A percentile compares a stretch with the other conserved stretches of the same genome.
These are phyloP conservation scores for Andrographis paniculata DNA, from an alignment of 305 asterid species.

Conservation along the genomic window DNA sequence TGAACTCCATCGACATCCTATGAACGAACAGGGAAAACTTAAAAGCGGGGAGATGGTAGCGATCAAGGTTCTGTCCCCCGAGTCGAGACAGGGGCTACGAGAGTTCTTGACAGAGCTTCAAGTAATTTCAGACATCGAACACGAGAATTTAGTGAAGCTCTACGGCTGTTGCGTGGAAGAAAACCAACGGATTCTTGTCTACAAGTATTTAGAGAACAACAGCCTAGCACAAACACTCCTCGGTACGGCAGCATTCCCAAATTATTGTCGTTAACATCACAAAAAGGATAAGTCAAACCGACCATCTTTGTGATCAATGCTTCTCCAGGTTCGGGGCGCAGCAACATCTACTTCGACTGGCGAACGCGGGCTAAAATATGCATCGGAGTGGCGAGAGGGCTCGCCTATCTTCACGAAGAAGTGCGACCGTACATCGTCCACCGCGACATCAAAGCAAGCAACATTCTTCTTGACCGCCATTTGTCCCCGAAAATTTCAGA, in stretches of 20 bases:
- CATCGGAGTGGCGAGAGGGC: constrained; percentile 75
- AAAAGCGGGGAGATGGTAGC: constrained; percentile 76
- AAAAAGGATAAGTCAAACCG: constrained; percentile 8
- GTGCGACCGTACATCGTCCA: constrained; percentile 78
- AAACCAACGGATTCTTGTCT: constrained; percentile 71
- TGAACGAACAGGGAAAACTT: constrained; percentile 57
- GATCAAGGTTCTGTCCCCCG: constrained; percentile 70
- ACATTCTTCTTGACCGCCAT: constrained; percentile 78
- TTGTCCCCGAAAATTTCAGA: constrained; percentile 84
- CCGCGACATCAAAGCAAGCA: constrained; percentile 96
- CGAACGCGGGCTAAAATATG: constrained; percentile 51
- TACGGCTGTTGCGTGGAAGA: constrained; percentile 88
- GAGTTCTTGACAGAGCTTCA: constrained; percentile 89
- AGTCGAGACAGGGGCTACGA: constrained; percentile 70
- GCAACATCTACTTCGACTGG: constrained; percentile 55
- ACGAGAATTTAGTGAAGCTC: constrained; percentile 76
- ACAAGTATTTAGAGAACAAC: constrained; percentile 85
- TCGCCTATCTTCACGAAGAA: constrained; percentile 92
- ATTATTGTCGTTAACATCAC: no score
- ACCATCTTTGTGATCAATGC: constrained; percentile 11
- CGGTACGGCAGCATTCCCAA: constrained; percentile 31
- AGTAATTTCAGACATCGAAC: constrained; percentile 76
- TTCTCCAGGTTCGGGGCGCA: constrained; percentile 40
- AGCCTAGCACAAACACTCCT: constrained; percentile 83
- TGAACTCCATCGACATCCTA: constrained; percentile 10